These are phyloP conservation scores for Calonectria naviculata DNA, from an alignment of 2,329 filamentous ascomycete genomes.

Conservation along the genomic window DNA sequence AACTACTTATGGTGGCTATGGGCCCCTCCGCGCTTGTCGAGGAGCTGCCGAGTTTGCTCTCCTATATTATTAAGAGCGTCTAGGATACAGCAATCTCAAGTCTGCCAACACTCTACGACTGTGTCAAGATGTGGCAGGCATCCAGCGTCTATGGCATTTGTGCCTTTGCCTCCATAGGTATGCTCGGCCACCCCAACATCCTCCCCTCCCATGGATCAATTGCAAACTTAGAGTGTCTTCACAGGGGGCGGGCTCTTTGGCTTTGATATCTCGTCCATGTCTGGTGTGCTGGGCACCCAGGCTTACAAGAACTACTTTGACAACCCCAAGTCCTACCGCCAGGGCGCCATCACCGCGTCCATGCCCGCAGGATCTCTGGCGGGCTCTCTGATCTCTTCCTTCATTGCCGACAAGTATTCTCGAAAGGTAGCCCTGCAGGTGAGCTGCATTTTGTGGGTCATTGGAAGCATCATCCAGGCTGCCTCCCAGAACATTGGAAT, in stretches of 20 bases:
- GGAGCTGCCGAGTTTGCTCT: neutral
- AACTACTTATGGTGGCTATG: neutral
- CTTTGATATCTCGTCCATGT: slow-evolving; percentile 84
- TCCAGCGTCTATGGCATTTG: slow-evolving; percentile 71
- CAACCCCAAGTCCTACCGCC: slow-evolving; percentile 66
- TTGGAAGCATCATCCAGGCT: slow-evolving; percentile 66
- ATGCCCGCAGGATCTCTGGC: slow-evolving; percentile 80
- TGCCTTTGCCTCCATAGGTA: slow-evolving; percentile 70
- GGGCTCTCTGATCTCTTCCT: slow-evolving; percentile 63
- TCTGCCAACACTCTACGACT: neutral
- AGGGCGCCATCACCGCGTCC: slow-evolving; percentile 78
- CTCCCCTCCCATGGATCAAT: neutral
- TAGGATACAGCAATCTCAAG: neutral
- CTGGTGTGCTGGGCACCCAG: slow-evolving; percentile 72
- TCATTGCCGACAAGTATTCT: slow-evolving; percentile 61
- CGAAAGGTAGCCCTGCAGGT: slow-evolving; percentile 62
- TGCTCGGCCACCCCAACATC: slow-evolving; percentile 25
- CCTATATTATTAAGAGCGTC: neutral
- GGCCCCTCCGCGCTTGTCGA: neutral
- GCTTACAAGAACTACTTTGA: slow-evolving; percentile 80
- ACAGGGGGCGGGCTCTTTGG: slow-evolving; percentile 78
- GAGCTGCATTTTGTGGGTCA: slow-evolving; percentile 62
- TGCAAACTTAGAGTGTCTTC: neutral
- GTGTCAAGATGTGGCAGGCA: slow-evolving; percentile 51
- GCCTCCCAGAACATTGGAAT: slow-evolving; percentile 75